Conservation (phyloP, 202 grass and related monocot species). For the Carex sylvatica region DNA sequence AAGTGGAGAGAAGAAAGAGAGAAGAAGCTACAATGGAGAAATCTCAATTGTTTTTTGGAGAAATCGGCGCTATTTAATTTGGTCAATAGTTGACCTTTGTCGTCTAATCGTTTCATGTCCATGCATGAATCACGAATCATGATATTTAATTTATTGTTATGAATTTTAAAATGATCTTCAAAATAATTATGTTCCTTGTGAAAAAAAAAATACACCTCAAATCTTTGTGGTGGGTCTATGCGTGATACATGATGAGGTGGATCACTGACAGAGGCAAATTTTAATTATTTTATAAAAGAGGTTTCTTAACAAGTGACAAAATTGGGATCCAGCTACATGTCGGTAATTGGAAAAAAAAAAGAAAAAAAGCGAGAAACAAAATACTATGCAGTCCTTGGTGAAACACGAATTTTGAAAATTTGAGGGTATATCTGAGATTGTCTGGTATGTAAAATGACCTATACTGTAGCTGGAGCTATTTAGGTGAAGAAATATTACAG, state of each 20-base stretch:
- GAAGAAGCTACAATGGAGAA: slow-evolving; percentile 10
- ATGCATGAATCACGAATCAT: background rate
- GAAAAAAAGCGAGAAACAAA: background rate
- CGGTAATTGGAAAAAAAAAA: background rate
- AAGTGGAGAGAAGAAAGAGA: slow-evolving; percentile 17
- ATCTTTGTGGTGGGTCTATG: background rate
- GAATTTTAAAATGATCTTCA: background rate
- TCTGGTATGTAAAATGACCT: background rate
- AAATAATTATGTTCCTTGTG: background rate
- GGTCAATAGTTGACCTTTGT: slow-evolving; percentile 3
- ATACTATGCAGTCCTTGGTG: background rate
- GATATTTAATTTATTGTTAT: background rate
- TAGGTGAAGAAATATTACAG: background rate
- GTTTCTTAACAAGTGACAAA: background rate
- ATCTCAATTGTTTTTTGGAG: background rate
- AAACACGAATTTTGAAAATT: background rate
- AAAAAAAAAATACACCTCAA: background rate
- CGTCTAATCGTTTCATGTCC: background rate
- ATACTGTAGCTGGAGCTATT: background rate
- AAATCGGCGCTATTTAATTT: background rate
- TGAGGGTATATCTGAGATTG: background rate
- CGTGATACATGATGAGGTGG: background rate
- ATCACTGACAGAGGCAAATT: background rate
- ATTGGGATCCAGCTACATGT: background rate
- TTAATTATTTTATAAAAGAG: background rate